Conservation (phyloP, 805 yeast species). For the Sugiyamaella lignohabitans region DNA sequence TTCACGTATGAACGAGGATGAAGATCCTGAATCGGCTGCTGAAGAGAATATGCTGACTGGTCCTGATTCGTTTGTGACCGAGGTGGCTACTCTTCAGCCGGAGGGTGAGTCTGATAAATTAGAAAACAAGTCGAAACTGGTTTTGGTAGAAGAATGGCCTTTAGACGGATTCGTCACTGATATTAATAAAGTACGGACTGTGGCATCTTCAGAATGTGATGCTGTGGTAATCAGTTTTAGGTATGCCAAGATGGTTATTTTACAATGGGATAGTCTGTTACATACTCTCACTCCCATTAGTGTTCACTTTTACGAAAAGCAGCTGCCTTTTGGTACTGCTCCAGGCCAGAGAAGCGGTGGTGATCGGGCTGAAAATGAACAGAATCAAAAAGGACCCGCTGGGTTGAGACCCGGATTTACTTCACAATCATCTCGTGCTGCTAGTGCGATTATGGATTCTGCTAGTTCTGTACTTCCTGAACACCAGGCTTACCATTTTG, state of each 20-base stretch:
- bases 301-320: slow-evolving; percentile 78
- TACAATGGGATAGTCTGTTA: slow-evolving; percentile 58
- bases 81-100: too few species aligned
- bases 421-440: too few species aligned
- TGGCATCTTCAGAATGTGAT: slow-evolving; percentile 48
- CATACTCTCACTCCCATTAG: slow-evolving; percentile 63
- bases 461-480: slow-evolving; percentile 1
- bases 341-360: slow-evolving; percentile 1
- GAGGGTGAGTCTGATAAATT: slow-evolving; percentile 22
- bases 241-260: slow-evolving; percentile 68
- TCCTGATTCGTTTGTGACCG: slow-evolving; percentile 18
- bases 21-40: slow-evolving; percentile 2
- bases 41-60: background rate
- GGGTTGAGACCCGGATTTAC: too few species aligned
- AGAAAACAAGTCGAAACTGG: slow-evolving; percentile 30
- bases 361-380: too few species aligned
- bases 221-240: slow-evolving; percentile 61
- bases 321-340: slow-evolving; percentile 36
- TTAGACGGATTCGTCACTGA: slow-evolving; percentile 65
- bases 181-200: slow-evolving; percentile 42
- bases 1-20: slow-evolving; percentile 9
- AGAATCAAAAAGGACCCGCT: background rate
- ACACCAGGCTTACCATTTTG: slow-evolving; percentile 23
- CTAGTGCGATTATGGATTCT: background rate
- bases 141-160: slow-evolving; percentile 55